Evolutionary conservation across 768 basidiomycete species (phyloP).

Genomic region (Amanita pseudoporphyria): DNA sequence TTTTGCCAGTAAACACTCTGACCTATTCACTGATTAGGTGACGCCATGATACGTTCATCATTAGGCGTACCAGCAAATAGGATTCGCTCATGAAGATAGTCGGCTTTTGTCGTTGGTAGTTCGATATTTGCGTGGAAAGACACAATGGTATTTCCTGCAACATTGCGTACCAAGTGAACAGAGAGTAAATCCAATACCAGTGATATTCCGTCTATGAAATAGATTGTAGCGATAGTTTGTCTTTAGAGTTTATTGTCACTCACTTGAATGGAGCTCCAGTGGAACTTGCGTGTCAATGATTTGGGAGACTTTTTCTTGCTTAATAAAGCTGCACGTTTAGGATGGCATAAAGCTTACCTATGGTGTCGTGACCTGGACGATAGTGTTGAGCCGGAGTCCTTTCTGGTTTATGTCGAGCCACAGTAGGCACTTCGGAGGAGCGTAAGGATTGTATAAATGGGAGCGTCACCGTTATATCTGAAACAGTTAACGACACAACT

Average conservation of each 20-base stretch:
- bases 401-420: constrained; percentile 9
- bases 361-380: neutral
- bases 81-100: constrained; percentile 35
- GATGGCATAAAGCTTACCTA: neutral
- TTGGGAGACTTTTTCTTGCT: neutral
- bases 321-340: neutral
- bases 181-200: constrained; percentile 38
- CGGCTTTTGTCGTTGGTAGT: constrained; percentile 29
- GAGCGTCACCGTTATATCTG: constrained; percentile 50
- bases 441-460: constrained; percentile 43
- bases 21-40: constrained; percentile 15
- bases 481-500: neutral
- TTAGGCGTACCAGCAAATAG: constrained; percentile 30
- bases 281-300: constrained; percentile 33
- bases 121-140: constrained; percentile 35
- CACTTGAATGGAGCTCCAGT: constrained; percentile 11
- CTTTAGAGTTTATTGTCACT: neutral
- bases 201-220: constrained; percentile 17
- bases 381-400: too few species aligned
- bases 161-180: constrained; percentile 37
- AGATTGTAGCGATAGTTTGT: neutral
- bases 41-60: neutral
- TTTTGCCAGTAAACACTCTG: constrained; percentile 40
- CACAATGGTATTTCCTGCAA: constrained; percentile 36
- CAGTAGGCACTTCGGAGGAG: constrained; percentile 11